These are phyloP conservation scores for Schizosaccharomyces japonicus DNA, from an alignment of 805 yeast species.

Conservation along the genomic window DNA sequence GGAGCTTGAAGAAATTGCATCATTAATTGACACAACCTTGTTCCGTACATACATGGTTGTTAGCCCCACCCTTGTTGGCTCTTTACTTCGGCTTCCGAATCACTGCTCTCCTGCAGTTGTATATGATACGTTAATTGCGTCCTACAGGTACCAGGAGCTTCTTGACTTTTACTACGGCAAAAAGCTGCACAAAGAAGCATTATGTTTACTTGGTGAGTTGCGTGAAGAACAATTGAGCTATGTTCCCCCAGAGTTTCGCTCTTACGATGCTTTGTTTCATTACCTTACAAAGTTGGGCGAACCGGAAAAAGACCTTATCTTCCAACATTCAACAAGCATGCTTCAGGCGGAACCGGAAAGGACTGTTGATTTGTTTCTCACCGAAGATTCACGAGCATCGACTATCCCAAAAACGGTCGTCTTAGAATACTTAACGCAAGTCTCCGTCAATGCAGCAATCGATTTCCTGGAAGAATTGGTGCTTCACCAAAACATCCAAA, in stretches of 20 bases:
- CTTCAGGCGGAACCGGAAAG: slow-evolving; percentile 19
- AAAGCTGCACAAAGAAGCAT: slow-evolving; percentile 37
- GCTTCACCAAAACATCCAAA: not conserved
- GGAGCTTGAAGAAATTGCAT: not conserved
- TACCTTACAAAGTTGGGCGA: not conserved
- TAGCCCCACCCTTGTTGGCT: slow-evolving; percentile 53
- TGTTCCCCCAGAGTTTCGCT: slow-evolving; percentile 18
- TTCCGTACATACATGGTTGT: slow-evolving; percentile 51
- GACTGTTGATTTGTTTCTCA: slow-evolving; percentile 35
- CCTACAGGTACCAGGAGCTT: slow-evolving; percentile 36
- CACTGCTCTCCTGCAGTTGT: slow-evolving; percentile 46
- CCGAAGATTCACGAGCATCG: slow-evolving; percentile 36
- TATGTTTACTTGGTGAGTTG: slow-evolving; percentile 30
- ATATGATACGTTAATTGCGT: slow-evolving; percentile 25
- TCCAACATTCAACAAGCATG: slow-evolving; percentile 33
- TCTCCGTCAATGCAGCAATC: not conserved
- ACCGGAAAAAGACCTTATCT: slow-evolving; percentile 18
- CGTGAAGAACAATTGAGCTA: slow-evolving; percentile 12
- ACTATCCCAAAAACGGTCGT: slow-evolving; percentile 21
- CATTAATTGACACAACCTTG: slow-evolving; percentile 43
- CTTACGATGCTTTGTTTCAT: slow-evolving; percentile 23
- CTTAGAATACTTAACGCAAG: not conserved
- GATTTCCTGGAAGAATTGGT: not conserved
- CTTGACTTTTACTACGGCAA: slow-evolving; percentile 56
- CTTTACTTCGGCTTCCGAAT: slow-evolving; percentile 55